phyloP scores from a whole-genome alignment of 106 monocot genomes.

The Cymbidium sinense region DNA sequence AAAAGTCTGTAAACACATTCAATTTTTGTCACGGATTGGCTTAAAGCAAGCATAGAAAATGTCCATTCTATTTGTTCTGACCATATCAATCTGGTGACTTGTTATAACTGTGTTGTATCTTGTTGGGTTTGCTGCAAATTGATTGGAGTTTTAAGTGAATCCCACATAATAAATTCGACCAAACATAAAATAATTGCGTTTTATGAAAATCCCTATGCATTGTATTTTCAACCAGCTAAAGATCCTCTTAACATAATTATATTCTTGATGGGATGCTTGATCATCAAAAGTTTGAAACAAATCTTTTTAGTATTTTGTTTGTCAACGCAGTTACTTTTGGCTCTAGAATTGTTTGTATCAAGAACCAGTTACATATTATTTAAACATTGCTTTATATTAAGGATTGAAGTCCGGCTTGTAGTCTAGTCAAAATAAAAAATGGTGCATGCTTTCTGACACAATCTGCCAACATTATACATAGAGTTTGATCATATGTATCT shows the following conservation, averaged over 20 bases:
- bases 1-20: neutral
- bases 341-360: neutral
- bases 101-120: neutral
- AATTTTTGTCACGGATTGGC: neutral
- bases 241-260: neutral
- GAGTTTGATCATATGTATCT: no score
- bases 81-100: neutral
- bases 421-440: no score
- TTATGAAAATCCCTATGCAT: neutral
- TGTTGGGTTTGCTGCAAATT: neutral
- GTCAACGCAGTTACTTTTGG: neutral
- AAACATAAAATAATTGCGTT: neutral
- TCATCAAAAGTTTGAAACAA: neutral
- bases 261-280: neutral
- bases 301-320: neutral
- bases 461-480: no score
- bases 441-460: no score
- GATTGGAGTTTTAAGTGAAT: no score
- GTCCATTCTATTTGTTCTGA: neutral
- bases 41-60: neutral
- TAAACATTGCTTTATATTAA: neutral
- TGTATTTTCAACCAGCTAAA: no score
- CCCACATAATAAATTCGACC: neutral
- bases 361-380: neutral
- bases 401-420: no score